A percentile compares a stretch with the other conserved stretches of the same genome.
Conservation (phyloP, 2,329 filamentous ascomycete species). For the Pseudocercospora vitis region DNA sequence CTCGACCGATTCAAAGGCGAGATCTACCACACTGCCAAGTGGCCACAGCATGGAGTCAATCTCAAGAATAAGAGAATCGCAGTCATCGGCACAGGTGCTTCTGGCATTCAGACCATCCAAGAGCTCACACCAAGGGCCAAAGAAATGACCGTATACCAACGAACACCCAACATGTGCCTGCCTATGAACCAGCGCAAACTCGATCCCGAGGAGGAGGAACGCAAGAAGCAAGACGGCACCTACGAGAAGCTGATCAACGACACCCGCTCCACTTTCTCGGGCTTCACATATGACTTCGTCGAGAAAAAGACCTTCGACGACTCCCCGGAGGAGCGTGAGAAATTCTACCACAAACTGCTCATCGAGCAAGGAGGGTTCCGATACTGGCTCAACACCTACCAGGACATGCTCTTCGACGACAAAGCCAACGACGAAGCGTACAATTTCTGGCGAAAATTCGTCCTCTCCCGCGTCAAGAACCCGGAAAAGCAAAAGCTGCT, state of each 20-base stretch:
- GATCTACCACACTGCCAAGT: constrained; percentile 56
- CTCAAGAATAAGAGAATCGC: constrained; percentile 60
- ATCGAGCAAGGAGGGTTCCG: constrained; percentile 44
- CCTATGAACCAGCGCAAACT: constrained; percentile 56
- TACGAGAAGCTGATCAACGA: constrained; percentile 38
- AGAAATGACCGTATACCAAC: constrained; percentile 50
- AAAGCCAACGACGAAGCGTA: constrained; percentile 43
- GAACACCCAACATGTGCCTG: constrained; percentile 63
- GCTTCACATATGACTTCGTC: constrained; percentile 60
- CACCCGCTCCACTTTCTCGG: constrained; percentile 47
- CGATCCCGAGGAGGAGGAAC: constrained; percentile 50
- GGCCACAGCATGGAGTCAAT: constrained; percentile 53
- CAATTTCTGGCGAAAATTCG: constrained; percentile 42
- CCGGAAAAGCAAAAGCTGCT: constrained; percentile 52
- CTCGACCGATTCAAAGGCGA: constrained; percentile 61
- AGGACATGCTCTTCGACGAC: constrained; percentile 39
- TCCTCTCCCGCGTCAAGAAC: constrained; percentile 52
- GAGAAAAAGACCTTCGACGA: constrained; percentile 50
- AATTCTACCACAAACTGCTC: constrained; percentile 37
- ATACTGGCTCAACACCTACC: constrained; percentile 42
- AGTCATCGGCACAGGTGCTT: constrained; percentile 64
- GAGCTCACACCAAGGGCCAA: too few relatives aligned
- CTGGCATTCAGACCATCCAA: constrained; percentile 65
- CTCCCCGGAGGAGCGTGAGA: constrained; percentile 50
- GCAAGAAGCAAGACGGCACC: constrained; percentile 45